phyloP scores from a whole-genome alignment of 768 basidiomycete species.

The Tricholoma sp. region DNA sequence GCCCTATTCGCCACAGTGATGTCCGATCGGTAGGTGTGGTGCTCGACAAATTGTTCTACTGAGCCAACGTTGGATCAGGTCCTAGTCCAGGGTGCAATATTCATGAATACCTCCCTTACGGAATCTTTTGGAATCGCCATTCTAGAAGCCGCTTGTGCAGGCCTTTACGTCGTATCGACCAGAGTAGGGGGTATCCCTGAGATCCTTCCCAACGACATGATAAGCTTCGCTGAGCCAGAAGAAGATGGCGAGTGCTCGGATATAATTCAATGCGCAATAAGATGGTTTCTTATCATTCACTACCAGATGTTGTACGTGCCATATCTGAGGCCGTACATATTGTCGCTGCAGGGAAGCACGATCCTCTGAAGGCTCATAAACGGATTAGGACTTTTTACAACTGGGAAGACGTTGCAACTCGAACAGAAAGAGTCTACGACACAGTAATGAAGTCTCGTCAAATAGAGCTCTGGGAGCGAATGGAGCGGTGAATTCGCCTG shows the following conservation, averaged over 20 bases:
- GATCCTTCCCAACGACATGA: conserved; percentile 90
- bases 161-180: conserved; percentile 91
- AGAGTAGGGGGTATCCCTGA: conserved; percentile 95
- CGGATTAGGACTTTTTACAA: conserved; percentile 80
- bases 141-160: conserved; percentile 92
- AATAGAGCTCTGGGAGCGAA: conserved; percentile 71
- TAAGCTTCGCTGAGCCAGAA: conserved; percentile 90
- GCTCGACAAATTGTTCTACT: background rate
- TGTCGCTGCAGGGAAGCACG: conserved; percentile 61
- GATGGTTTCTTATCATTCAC: background rate
- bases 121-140: conserved; percentile 98
- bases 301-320: conserved; percentile 76
- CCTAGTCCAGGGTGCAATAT: conserved; percentile 83
- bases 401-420: conserved; percentile 73
- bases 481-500: conserved; percentile 52
- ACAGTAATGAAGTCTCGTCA: conserved; percentile 56
- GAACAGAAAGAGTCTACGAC: conserved; percentile 82
- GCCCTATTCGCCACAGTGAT: conserved; percentile 72
- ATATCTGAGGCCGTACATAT: conserved; percentile 75
- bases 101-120: conserved; percentile 91
- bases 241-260: conserved; percentile 67
- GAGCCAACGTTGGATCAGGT: conserved; percentile 42
- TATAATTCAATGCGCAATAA: background rate
- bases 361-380: conserved; percentile 71
- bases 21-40: conserved; percentile 63